Evolutionary conservation across 192 early-diverging fungal species (phyloP), one percentile per base, ranked within the genome.

Genomic region (Coemansia sp.): DNA sequence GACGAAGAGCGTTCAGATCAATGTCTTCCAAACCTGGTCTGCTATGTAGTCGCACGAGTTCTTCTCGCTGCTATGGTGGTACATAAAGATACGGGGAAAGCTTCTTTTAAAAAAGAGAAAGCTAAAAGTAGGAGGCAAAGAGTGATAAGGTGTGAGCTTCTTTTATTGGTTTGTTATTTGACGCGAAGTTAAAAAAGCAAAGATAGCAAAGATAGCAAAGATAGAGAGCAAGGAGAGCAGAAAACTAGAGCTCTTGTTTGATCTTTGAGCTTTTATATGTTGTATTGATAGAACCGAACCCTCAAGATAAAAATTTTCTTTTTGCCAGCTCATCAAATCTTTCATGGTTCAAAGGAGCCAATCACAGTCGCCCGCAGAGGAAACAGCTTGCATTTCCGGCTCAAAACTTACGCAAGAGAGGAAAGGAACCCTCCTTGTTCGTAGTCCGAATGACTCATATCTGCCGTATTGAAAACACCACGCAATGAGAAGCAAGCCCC

Each of bases 21-120:
- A 43, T 34, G 80, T 68, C 62, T 77, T 85, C 83, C 83, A 85
- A 46, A 85, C 65, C 52, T 85, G 83, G 52, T 85, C 83, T 56
- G 78, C 63, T 34, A 85, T 69, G 57, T 85, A 85, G 58, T 85
- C 83, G 26, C 60, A 67, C 23, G 75, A 48, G 75, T 80, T 85
- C 60, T 77, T 81, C 55, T 85, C 83, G 68, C 65, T 72, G n/a
- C 41, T 6, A 67, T 85, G 83, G 15, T 57, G 58, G 36, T 85
- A 85, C 71, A 75, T 71, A 56, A 58, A 71, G 43, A 45, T 36
- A 26, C 20, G 51, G 23, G 23, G 30, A 30, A 30, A 30, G 30
- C 30, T 30, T 30, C 1, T 30, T 30, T 30, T 30, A 2, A 2
- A 30, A 3, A 30, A 30, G 30, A 30, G 30, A 30, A 53, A 53